Percentiles rank a stretch among this genome's conserved stretches.
Conservation (phyloP, 805 yeast species). For the Candida maltosa region DNA sequence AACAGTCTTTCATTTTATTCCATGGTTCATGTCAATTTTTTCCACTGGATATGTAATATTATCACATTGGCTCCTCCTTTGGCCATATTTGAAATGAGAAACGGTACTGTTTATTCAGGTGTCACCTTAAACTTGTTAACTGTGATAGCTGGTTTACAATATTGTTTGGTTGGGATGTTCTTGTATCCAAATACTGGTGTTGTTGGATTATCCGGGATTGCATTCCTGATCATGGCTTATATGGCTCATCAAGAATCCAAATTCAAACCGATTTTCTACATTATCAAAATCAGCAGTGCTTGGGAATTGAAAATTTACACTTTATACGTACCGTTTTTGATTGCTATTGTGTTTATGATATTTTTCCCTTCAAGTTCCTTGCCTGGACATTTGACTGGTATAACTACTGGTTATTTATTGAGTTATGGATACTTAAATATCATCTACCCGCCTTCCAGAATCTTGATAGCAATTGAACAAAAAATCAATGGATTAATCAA, state of each 20-base stretch:
- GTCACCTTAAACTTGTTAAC: slow-evolving; percentile 72
- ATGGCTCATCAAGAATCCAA: slow-evolving; percentile 47
- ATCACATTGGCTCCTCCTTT: slow-evolving; percentile 57
- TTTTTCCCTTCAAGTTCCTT: slow-evolving; percentile 66
- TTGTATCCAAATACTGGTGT: slow-evolving; percentile 53
- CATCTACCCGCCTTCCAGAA: slow-evolving; percentile 64
- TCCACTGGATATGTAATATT: slow-evolving; percentile 62
- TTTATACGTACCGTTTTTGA: slow-evolving; percentile 50
- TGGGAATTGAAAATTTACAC: slow-evolving; percentile 30
- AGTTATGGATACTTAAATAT: slow-evolving; percentile 53
- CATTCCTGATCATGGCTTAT: slow-evolving; percentile 63
- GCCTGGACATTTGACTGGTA: slow-evolving; percentile 70
- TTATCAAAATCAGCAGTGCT: background rate
- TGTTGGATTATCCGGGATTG: slow-evolving; percentile 73
- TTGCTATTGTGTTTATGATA: slow-evolving; percentile 40
- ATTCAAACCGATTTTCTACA: slow-evolving; percentile 32
- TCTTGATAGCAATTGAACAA: slow-evolving; percentile 62
- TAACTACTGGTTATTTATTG: slow-evolving; percentile 62
- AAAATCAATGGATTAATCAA: slow-evolving; percentile 49
- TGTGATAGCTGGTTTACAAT: slow-evolving; percentile 63
- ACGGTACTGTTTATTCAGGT: slow-evolving; percentile 87
- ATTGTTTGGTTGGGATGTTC: slow-evolving; percentile 47
- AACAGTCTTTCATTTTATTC: slow-evolving; percentile 69
- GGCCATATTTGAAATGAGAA: slow-evolving; percentile 60
- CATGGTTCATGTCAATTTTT: slow-evolving; percentile 56